Percentiles rank a stretch among this genome's conserved stretches.
Conservation (phyloP, 2,329 filamentous ascomycete genomes). For the Bipolaris gigantea region DNA sequence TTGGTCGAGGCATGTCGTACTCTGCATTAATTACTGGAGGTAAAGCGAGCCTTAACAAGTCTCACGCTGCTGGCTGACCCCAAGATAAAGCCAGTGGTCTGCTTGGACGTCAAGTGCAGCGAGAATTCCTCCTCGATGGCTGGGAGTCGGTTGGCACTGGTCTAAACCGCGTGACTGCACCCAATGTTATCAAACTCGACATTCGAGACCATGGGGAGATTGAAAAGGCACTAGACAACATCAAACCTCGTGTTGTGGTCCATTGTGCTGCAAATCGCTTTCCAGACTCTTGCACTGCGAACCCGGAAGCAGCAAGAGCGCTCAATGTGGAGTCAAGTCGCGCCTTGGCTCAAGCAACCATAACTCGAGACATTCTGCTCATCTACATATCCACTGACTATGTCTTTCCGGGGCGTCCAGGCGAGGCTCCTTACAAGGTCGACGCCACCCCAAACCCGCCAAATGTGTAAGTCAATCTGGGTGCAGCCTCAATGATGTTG, state of each 20-base stretch:
- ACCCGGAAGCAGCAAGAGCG: slow-evolving; percentile 72
- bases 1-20: slow-evolving; percentile 42
- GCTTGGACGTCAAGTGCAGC: slow-evolving; percentile 76
- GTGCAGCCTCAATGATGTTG: not conserved
- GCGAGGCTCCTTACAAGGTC: slow-evolving; percentile 81
- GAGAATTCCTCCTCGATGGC: slow-evolving; percentile 65
- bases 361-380: slow-evolving; percentile 62
- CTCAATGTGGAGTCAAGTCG: slow-evolving; percentile 75
- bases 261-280: slow-evolving; percentile 92
- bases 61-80: slow-evolving; percentile 17
- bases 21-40: slow-evolving; percentile 77
- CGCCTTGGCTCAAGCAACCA: slow-evolving; percentile 67
- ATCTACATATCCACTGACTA: slow-evolving; percentile 85
- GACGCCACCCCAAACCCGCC: slow-evolving; percentile 67
- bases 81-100: slow-evolving; percentile 65
- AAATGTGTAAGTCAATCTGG: slow-evolving; percentile 57
- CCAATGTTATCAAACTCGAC: slow-evolving; percentile 61
- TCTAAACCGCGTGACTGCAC: slow-evolving; percentile 71
- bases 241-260: slow-evolving; percentile 72
- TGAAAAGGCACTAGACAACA: slow-evolving; percentile 53
- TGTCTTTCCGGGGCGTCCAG: slow-evolving; percentile 71
- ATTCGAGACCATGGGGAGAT: slow-evolving; percentile 52
- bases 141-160: slow-evolving; percentile 58
- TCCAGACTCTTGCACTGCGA: slow-evolving; percentile 79
- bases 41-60: slow-evolving; percentile 19